Base-by-base conservation (phyloP, 2,329 filamentous ascomycete genomes). In the Geoglossum cookeanum region DNA sequence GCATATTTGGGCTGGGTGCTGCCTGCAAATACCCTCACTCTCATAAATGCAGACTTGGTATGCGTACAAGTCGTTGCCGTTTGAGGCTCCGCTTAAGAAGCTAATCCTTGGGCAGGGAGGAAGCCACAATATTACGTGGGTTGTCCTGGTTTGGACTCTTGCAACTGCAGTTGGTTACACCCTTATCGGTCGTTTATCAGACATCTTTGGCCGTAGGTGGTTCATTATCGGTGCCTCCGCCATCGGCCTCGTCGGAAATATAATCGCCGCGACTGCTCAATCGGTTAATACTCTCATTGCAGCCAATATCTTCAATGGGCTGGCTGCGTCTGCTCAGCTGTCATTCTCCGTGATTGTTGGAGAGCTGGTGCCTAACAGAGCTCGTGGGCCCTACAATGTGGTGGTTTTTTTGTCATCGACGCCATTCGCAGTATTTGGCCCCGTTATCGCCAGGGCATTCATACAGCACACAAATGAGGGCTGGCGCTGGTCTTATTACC, bases 361-460 rank as follows among this genome's bases (percentile, higher is more conserved):
- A 32, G 70, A 72, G 61, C 63, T 72, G 22, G 68, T 71, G 5
- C 68, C 69, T 9, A 71, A 69, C 62, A 68, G 68, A 60, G 60
- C 65, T 30, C 69, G 70, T 35, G 65, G 67, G 47, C 49, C 49
- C 30, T 53, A 53, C 49, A 53, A 53, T 37, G 15, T 35, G 15
- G 15, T 53, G 11, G 13, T 47, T 64, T 65, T 33, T 65, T 64
- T 13, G 15, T 53, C 49, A 30, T 53, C 30, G 6, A 62, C 68
- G 57, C 67, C 65, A n/a, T 63, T 62, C 55, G 63, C 57, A 29
- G 62, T 56, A 22, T 62, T 64, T 35, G 61, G 63, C 53, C 65
- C 65, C 9, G 63, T 64, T 33, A 62, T 68, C 17, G 62, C 64
- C 1, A 61, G 64, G 22, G 55, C 63, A 3, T 64, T 69, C 44